Evolutionary conservation across 768 basidiomycete species (phyloP).

Genomic region (Lactarius evosmus): DNA sequence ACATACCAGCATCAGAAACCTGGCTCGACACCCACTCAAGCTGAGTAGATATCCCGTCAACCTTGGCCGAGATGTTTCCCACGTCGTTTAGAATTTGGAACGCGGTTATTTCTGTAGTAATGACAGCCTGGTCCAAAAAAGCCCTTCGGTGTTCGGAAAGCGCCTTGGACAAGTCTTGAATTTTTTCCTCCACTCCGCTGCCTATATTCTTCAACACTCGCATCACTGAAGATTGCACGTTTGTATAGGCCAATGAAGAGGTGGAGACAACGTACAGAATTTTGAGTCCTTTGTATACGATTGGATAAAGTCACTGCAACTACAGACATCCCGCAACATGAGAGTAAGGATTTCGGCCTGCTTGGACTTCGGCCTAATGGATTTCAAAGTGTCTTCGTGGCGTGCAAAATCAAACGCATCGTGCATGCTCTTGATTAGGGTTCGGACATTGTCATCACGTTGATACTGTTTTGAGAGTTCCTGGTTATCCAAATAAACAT

Average conservation of each 20-base stretch:
- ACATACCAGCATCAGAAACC: neutral
- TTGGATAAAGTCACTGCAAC: neutral
- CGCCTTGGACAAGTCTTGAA: neutral
- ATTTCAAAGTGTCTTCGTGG: neutral
- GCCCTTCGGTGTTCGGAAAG: neutral
- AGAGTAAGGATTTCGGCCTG: neutral
- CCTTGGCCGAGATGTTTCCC: neutral
- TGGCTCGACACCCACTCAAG: neutral
- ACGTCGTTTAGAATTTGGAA: neutral
- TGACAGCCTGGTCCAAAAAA: neutral
- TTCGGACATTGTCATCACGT: neutral
- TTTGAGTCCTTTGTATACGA: neutral
- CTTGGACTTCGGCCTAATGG: neutral
- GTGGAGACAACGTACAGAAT: neutral
- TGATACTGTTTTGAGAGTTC: neutral
- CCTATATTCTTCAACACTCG: neutral
- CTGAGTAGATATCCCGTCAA: neutral
- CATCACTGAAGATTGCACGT: neutral
- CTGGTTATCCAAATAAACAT: neutral
- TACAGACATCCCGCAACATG: neutral
- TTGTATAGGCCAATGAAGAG: neutral
- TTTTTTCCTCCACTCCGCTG: neutral
- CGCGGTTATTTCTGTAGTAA: neutral
- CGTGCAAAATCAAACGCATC: neutral
- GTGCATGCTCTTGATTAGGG: neutral